A percentile compares a stretch with the other conserved stretches of the same genome.
These are phyloP conservation scores for Croton laevigatus DNA, from an alignment of 441 rosid genomes.

Conservation along the genomic window DNA sequence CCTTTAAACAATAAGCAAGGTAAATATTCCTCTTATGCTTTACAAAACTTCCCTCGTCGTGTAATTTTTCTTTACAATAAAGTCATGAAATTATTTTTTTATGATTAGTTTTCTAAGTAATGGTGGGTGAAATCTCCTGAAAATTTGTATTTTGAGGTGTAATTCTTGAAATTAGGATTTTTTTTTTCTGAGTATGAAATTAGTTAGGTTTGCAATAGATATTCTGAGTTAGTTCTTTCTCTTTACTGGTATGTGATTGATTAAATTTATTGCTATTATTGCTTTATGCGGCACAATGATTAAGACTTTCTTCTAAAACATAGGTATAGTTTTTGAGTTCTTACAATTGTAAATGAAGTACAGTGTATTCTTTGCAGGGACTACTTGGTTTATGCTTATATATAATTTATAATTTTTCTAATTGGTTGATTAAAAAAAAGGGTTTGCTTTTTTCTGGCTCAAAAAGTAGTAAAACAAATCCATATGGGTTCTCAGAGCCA, in stretches of 20 bases:
- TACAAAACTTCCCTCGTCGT: no score
- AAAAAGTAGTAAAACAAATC: background rate
- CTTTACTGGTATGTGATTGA: background rate
- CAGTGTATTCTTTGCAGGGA: background rate
- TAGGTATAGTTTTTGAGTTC: no score
- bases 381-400: background rate
- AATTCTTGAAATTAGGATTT: background rate
- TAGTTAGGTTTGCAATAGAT: background rate
- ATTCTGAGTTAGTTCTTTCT: background rate
- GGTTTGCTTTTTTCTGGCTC: constrained; percentile 23
- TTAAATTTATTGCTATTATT: no score
- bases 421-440: background rate
- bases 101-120: background rate
- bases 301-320: background rate
- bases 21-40: background rate
- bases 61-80: background rate
- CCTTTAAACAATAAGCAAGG: no score
- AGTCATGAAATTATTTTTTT: background rate
- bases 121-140: background rate
- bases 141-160: background rate
- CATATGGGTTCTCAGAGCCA: background rate
- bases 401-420: background rate
- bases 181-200: background rate
- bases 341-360: background rate
- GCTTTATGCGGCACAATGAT: background rate